Conservation (phyloP, 306 rosid genomes). For the Castanea sativa region DNA sequence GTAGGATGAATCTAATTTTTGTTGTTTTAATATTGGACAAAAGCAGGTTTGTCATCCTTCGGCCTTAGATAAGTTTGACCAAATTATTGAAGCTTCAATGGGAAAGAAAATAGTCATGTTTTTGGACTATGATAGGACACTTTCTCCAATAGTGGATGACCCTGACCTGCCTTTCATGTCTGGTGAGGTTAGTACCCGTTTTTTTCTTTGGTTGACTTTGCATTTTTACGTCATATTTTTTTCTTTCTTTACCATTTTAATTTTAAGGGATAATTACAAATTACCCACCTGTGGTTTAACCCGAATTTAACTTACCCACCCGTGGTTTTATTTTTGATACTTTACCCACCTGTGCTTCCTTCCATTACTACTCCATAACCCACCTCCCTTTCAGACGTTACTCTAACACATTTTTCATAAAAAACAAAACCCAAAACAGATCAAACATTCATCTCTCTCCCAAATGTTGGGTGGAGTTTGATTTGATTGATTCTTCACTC, state of each 20-base stretch:
- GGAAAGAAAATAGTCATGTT: conserved; percentile 88
- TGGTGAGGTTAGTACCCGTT: conserved; percentile 45
- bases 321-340: no score
- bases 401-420: no score
- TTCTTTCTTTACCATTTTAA: background rate
- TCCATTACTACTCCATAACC: no score
- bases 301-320: no score
- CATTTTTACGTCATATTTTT: background rate
- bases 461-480: no score
- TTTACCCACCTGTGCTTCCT: no score
- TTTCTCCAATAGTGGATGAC: conserved; percentile 80
- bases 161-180: conserved; percentile 91
- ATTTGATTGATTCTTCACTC: no score
- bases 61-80: conserved; percentile 74
- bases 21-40: background rate
- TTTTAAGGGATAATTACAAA: background rate
- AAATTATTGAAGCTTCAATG: conserved; percentile 64
- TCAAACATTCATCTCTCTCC: no score
- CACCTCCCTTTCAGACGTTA: no score
- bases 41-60: conserved; percentile 76
- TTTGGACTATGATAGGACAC: conserved; percentile 82
- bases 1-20: conserved; percentile 7
- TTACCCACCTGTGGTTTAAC: no score
- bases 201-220: background rate
- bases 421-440: no score